Evolutionary conservation across 73 alveolate species (phyloP).

Genomic region (Diophrys appendiculata): DNA sequence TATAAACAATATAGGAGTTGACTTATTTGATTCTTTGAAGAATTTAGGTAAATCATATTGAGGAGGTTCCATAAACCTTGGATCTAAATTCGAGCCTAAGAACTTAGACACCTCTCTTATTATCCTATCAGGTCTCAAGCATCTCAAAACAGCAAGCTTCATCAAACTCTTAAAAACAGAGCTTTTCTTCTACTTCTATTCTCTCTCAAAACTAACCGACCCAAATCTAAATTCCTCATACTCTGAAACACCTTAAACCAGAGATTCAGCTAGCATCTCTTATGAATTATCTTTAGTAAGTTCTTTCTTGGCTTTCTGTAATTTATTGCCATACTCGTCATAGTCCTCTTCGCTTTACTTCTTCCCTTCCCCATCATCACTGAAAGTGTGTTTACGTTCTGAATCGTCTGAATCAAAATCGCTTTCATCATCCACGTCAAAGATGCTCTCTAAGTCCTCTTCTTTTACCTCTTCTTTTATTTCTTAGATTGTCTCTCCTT

Average conservation of each 20-base stretch:
- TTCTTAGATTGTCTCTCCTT: not conserved
- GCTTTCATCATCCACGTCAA: constrained; percentile 18
- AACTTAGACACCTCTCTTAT: constrained; percentile 49
- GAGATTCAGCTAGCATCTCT: constrained; percentile 50
- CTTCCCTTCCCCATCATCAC: constrained; percentile 25
- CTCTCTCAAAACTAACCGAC: constrained; percentile 62
- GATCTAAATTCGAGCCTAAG: constrained; percentile 56
- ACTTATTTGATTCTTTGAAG: constrained; percentile 30
- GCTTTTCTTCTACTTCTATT: constrained; percentile 31
- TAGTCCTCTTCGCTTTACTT: not conserved
- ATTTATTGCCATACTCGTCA: not conserved
- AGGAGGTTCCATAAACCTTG: constrained; percentile 64
- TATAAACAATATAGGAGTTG: constrained; percentile 51
- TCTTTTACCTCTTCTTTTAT: not conserved
- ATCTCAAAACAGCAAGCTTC: constrained; percentile 46
- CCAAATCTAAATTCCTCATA: constrained; percentile 65
- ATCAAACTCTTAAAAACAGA: constrained; percentile 40
- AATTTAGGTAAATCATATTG: constrained; percentile 48
- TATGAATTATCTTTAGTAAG: not conserved
- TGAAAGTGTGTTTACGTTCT: no score
- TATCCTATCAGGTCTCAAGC: constrained; percentile 61
- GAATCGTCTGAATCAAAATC: no score
- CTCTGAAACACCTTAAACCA: constrained; percentile 56
- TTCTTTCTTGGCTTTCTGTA: not conserved
- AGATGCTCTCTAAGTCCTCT: constrained; percentile 21